Evolutionary conservation across 345 rosid species (phyloP), one percentile per base, ranked within the genome.

Genomic region (Turritis glabra): DNA sequence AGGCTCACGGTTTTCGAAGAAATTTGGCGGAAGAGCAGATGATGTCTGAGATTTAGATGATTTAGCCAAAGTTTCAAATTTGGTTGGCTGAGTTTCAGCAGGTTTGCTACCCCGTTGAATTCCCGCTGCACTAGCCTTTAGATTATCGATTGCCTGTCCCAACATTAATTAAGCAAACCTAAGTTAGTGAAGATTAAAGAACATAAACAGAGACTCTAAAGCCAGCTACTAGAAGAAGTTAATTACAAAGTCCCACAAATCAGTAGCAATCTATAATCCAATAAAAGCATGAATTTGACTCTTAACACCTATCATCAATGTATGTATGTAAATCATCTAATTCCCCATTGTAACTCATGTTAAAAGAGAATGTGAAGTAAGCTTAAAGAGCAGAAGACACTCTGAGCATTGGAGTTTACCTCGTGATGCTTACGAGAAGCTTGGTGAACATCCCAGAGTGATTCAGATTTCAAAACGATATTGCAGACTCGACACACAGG

Each of bases 371-470:
- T 11, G 41, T 12, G 41, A 37, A 37, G 41, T 37, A 11, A 12
- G 5, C 43, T 38, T 44, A 46, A 25, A 41, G 67, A 64, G 69
- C n/a, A 64, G 32, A 29, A 22, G 10, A 47, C 27, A 64, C 12
- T 54, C 23, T 68, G 18, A 12, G 48, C 67, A 33, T 3, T 56
- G 33, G 47, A 8, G 40, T 5, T 32, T 69, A 86, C 98, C 97
- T 91, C 89, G 40, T 64, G 89, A 80, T 92, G 99, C 76, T 95
- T 95, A 63, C 94, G 92, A 67, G 98, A 95, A 85, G 89, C 96
- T 84, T 95, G 98, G 81, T 95, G 99, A 1, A 92, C 97, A 82
- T 89, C 94, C 98, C 98, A 95, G 2, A 71, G 76, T 61, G 96
- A 84, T 26, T 88, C 93, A 30, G 95, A 88, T 75, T 92, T 95